Percentiles rank a stretch among this genome's conserved stretches.
These are phyloP conservation scores for Aspergillus luchuensis DNA, from an alignment of 2,329 filamentous ascomycete genomes.

Conservation along the genomic window DNA sequence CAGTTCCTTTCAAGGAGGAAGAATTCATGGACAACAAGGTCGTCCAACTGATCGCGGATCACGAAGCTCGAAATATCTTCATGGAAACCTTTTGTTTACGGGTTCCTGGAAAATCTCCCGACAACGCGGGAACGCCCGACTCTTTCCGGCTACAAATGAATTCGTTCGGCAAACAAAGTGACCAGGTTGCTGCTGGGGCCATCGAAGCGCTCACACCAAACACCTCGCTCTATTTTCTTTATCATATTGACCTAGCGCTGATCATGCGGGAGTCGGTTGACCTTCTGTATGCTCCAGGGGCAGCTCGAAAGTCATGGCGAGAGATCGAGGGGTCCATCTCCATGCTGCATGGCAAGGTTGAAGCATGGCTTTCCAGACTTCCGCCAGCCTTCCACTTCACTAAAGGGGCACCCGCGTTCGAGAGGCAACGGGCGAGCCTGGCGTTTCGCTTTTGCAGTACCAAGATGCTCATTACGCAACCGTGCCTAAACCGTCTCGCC, in stretches of 20 bases:
- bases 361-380: conserved; percentile 43
- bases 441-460: conserved; percentile 47
- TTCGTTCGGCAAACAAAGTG: conserved; percentile 20
- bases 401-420: conserved; percentile 29
- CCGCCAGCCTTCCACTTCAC: conserved; percentile 41
- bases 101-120: conserved; percentile 16
- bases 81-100: conserved; percentile 26
- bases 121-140: conserved; percentile 15
- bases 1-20: conserved; percentile 43
- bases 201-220: conserved; percentile 39
- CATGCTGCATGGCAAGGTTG: conserved; percentile 37
- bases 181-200: conserved; percentile 27
- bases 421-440: conserved; percentile 38
- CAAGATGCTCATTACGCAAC: conserved; percentile 47
- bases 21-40: conserved; percentile 37
- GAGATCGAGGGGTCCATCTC: conserved; percentile 42
- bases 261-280: conserved; percentile 41
- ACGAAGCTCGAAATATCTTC: conserved; percentile 35
- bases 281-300: conserved; percentile 41
- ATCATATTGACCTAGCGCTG: conserved; percentile 40
- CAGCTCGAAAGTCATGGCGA: conserved; percentile 37
- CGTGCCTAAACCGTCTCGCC: conserved; percentile 44
- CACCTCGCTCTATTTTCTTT: conserved; percentile 42
- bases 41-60: conserved; percentile 36
- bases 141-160: conserved; percentile 16